Percentiles rank a stretch among this genome's conserved stretches.
Evolutionary conservation across 345 rosid species (phyloP).

Genomic region (Punica granatum): DNA sequence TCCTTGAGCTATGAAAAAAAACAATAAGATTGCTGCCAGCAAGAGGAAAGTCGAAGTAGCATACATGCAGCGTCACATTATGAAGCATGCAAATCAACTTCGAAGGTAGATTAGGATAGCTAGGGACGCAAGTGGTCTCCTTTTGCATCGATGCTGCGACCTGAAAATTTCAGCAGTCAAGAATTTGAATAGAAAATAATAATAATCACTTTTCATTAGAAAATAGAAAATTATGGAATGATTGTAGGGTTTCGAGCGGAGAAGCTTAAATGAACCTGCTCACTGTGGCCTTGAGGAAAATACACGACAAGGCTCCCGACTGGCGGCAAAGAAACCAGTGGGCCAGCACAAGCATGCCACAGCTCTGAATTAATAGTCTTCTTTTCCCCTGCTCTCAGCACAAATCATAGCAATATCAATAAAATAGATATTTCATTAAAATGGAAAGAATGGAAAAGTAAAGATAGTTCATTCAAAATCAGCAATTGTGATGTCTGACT

Average conservation of each 20-base stretch:
- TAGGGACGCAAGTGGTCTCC: slow-evolving; percentile 60
- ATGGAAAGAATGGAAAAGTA: neutral
- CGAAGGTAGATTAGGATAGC: slow-evolving; percentile 68
- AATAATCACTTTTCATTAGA: neutral
- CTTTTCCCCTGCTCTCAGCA: slow-evolving; percentile 58
- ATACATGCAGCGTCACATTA: slow-evolving; percentile 61
- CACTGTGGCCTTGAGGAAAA: slow-evolving; percentile 98
- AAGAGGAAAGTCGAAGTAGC: slow-evolving; percentile 10
- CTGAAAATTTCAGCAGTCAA: slow-evolving; percentile 26
- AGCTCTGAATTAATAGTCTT: slow-evolving; percentile 75
- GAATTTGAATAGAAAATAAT: slow-evolving; percentile 1
- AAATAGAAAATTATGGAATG: neutral
- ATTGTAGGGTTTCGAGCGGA: neutral
- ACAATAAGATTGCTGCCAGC: neutral
- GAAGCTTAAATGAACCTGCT: slow-evolving; percentile 39
- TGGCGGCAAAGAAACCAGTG: slow-evolving; percentile 86
- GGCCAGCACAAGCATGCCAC: slow-evolving; percentile 99
- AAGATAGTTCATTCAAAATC: neutral
- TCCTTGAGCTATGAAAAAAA: neutral
- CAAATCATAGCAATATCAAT: slow-evolving; percentile 8
- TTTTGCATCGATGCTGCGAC: slow-evolving; percentile 76
- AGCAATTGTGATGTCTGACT: neutral
- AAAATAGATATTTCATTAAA: neutral
- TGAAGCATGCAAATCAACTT: slow-evolving; percentile 68
- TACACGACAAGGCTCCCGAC: slow-evolving; percentile 91